Percentiles rank a stretch among this genome's conserved stretches.
These are phyloP conservation scores for Naganishia randhawae DNA, from an alignment of 768 basidiomycete species.

Conservation along the genomic window DNA sequence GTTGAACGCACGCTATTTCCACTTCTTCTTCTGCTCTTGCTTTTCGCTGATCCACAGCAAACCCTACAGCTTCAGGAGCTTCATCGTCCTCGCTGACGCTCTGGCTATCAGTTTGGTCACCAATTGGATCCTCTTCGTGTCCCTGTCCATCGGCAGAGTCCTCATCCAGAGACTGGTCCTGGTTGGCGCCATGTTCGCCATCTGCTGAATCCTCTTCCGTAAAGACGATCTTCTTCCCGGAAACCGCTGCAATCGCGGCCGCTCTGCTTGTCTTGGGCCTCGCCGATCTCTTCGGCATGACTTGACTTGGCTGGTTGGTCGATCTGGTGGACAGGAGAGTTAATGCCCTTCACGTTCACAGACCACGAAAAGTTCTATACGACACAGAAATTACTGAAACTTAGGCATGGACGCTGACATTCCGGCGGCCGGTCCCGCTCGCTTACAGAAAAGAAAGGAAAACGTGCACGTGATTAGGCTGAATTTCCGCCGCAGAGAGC, in stretches of 20 bases:
- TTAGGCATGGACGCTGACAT: background rate
- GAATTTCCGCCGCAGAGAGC: slow-evolving; percentile 6
- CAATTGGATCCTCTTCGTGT: slow-evolving; percentile 10
- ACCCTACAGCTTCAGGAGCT: slow-evolving; percentile 29
- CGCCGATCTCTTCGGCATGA: slow-evolving; percentile 9
- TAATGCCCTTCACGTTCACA: too few species aligned
- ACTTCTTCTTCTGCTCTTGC: slow-evolving; percentile 19
- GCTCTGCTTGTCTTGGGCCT: background rate
- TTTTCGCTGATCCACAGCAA: slow-evolving; percentile 18
- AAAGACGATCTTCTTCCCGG: slow-evolving; percentile 30
- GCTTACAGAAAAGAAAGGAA: background rate
- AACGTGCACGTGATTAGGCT: slow-evolving; percentile 9
- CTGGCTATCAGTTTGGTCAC: background rate
- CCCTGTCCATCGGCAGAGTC: background rate
- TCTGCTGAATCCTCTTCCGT: slow-evolving; percentile 24
- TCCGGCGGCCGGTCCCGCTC: background rate
- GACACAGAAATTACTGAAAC: background rate
- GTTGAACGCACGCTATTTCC: slow-evolving; percentile 1
- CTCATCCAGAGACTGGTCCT: background rate
- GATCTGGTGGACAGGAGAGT: background rate
- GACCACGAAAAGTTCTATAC: too few species aligned
- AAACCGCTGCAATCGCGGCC: background rate
- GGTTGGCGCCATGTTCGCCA: background rate
- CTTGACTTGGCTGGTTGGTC: background rate
- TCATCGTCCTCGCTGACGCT: slow-evolving; percentile 27